Percentiles rank a stretch among this genome's conserved stretches.
Evolutionary conservation across 768 basidiomycete species (phyloP).

Genomic region (Mycena sanguinolenta): DNA sequence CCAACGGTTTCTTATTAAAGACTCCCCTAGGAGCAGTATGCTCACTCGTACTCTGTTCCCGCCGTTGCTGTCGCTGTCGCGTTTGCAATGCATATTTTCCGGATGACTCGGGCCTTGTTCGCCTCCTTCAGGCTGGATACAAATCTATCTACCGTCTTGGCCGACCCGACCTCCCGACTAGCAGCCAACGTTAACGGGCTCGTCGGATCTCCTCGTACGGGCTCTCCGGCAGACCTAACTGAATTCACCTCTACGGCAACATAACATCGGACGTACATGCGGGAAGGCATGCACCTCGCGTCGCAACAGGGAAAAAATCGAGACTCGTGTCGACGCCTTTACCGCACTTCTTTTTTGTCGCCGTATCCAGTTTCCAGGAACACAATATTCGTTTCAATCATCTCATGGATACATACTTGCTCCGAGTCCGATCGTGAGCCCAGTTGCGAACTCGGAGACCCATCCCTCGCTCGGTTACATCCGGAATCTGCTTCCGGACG

Average conservation of each 20-base stretch:
- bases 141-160: not conserved
- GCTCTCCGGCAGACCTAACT: not conserved
- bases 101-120: not conserved
- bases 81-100: too few relatives aligned
- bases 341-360: not conserved
- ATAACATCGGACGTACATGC: too few relatives aligned
- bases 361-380: not conserved
- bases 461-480: not conserved
- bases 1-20: not conserved
- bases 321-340: not conserved
- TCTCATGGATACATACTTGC: too few relatives aligned
- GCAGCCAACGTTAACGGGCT: not conserved
- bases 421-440: too few relatives aligned
- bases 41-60: not conserved
- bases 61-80: not conserved
- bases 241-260: constrained; percentile 2
- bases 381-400: too few relatives aligned
- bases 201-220: constrained; percentile 9
- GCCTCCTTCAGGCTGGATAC: constrained; percentile 1
- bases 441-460: not conserved
- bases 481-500: constrained; percentile 1
- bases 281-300: not conserved
- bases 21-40: not conserved
- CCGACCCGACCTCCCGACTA: not conserved
- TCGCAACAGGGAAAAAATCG: constrained; percentile 7